phyloP scores from a whole-genome alignment of 2,329 filamentous ascomycete genomes.

The Aureobasidium musti region DNA sequence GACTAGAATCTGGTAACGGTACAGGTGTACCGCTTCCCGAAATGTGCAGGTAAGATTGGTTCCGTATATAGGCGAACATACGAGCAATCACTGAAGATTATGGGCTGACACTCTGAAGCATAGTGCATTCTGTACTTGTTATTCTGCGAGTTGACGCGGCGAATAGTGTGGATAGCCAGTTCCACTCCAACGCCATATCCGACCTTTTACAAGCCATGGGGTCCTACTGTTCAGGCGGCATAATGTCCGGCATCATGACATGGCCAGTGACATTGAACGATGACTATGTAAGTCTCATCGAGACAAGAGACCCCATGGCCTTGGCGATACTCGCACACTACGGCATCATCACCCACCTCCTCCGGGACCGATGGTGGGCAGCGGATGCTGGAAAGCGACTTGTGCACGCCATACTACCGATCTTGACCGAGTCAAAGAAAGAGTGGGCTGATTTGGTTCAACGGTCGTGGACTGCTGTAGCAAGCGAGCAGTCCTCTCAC shows the following conservation, averaged over 20 bases:
- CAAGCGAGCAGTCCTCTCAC: background rate
- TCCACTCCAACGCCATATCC: background rate
- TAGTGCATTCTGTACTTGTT: background rate
- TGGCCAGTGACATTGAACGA: background rate
- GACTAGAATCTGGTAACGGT: background rate
- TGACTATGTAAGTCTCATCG: background rate
- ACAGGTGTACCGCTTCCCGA: background rate
- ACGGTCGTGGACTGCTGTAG: background rate
- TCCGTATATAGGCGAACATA: too few species aligned
- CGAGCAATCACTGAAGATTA: background rate
- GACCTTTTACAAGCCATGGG: background rate
- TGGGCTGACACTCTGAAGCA: background rate
- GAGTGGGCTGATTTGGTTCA: background rate
- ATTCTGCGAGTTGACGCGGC: background rate
- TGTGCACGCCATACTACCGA: background rate
- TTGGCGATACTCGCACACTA: slow-evolving; percentile 19
- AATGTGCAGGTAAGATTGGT: background rate
- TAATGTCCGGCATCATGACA: slow-evolving; percentile 10
- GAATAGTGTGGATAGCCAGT: background rate
- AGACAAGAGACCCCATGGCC: background rate
- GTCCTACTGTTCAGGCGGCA: background rate
- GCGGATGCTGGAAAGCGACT: slow-evolving; percentile 18
- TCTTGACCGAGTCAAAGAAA: background rate
- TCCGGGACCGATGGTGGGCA: slow-evolving; percentile 19
- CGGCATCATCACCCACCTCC: background rate